A percentile compares a stretch with the other conserved stretches of the same genome.
These are phyloP conservation scores for Spatholobus suberectus DNA, from an alignment of 306 rosid genomes.

Conservation along the genomic window DNA sequence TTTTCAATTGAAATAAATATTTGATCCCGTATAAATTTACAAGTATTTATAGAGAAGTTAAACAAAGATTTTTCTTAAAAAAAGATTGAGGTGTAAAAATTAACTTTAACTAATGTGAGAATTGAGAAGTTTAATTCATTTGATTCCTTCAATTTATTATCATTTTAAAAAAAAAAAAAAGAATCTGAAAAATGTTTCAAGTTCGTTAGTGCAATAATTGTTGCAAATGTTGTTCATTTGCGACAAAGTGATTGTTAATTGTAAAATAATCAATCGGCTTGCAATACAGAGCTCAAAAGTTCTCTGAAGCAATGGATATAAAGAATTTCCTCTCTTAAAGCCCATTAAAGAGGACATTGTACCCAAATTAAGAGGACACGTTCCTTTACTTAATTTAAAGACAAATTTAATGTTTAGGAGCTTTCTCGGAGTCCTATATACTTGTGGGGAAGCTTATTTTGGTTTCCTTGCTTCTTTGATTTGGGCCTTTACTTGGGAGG, in stretches of 20 bases:
- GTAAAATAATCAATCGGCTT: not conserved
- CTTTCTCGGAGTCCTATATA: not conserved
- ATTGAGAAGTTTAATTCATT: too few species aligned
- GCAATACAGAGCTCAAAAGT: not conserved
- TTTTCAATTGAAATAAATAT: too few species aligned
- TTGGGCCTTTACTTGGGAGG: constrained; percentile 7
- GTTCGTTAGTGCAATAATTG: not conserved
- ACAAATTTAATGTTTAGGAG: not conserved
- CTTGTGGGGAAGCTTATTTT: not conserved
- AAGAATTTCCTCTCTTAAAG: not conserved
- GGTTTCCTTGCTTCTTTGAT: not conserved
- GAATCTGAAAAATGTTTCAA: not conserved
- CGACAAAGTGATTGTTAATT: not conserved
- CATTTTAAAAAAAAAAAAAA: too few species aligned
- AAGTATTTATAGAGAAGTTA: not conserved
- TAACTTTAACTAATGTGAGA: not conserved
- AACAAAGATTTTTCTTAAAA: not conserved
- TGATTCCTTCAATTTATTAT: too few species aligned
- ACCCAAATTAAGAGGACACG: not conserved
- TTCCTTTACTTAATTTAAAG: not conserved
- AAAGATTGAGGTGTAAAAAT: not conserved
- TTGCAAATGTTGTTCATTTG: too few species aligned
- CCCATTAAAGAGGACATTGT: not conserved
- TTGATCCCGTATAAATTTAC: too few species aligned
- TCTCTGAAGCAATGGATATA: not conserved